Evolutionary conservation across 768 basidiomycete genomes (phyloP), one percentile per base, ranked within the genome.

Genomic region (Russula earlei): DNA sequence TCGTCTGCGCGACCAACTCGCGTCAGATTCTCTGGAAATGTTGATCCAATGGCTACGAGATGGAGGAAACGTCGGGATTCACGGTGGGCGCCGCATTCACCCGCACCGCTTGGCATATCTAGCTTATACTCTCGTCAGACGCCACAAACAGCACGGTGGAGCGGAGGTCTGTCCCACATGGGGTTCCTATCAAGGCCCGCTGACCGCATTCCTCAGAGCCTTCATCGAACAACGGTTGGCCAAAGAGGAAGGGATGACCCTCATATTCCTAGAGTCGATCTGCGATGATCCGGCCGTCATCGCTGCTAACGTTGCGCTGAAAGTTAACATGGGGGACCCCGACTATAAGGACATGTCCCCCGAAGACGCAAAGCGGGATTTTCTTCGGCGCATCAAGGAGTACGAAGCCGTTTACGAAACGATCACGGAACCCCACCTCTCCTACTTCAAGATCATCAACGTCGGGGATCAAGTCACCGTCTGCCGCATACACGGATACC

Each of bases 401-500:
- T 99, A 99, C 67, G 94, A 99, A 68, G 80, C 85, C 62, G 86
- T 95, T 22, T 99, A 99, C 66, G 87, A 99, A 72, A 87, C 95
- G 11, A 85, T 99, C 63, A 85, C 85, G 4, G 95, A 98, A 70
- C 85, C 88, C 9, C 80, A 91, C 63, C 77, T 97, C 24, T 90
- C 86, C 22, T 98, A 92, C 69, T 78, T 96, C 58, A 82, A 86
- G 63, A 96, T 99, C 67, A 82, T 84, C 52, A 95, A 99, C 64
- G 89, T 99, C 19, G 96, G 96, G 9, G 83, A 81, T 60, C 85
- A 90, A 68, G 94, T 94, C 52, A 89, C 83, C 0, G 78, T 92
- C 46, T 84, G 81, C 50, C 77, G 85, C 61, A 97, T 99, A 52
- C 83, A 94, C 66, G 94, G 94, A 14, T 99, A 99, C 66, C 72